phyloP scores from a whole-genome alignment of 2,329 filamentous ascomycete genomes.

The Passalora sequoiae region DNA sequence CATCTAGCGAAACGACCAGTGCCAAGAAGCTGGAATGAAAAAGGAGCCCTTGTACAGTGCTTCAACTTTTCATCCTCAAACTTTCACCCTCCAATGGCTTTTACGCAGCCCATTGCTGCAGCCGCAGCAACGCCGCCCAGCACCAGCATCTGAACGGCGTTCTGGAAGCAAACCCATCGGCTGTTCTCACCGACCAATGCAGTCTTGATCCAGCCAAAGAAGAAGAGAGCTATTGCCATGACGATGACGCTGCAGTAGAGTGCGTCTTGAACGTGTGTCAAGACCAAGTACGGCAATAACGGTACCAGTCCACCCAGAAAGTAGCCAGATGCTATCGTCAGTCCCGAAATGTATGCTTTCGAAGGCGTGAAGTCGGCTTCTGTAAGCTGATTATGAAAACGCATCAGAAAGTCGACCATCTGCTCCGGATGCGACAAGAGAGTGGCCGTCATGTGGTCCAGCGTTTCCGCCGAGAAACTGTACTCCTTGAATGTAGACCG shows the following conservation, averaged over 20 bases:
- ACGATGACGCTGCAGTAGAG: slow-evolving; percentile 57
- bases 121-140: slow-evolving; percentile 62
- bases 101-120: slow-evolving; percentile 60
- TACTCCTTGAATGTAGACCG: slow-evolving; percentile 40
- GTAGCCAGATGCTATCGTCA: slow-evolving; percentile 64
- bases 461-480: slow-evolving; percentile 34
- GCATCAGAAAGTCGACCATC: slow-evolving; percentile 45
- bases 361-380: slow-evolving; percentile 39
- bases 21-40: slow-evolving; percentile 14
- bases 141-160: slow-evolving; percentile 59
- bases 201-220: slow-evolving; percentile 63
- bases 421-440: slow-evolving; percentile 25
- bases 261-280: slow-evolving; percentile 41
- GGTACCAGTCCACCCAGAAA: slow-evolving; percentile 67
- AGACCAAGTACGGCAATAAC: slow-evolving; percentile 63
- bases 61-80: too few species aligned
- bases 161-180: slow-evolving; percentile 50
- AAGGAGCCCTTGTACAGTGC: not conserved
- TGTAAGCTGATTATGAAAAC: slow-evolving; percentile 45
- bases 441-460: slow-evolving; percentile 20
- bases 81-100: slow-evolving; percentile 43
- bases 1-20: not conserved
- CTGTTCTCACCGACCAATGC: slow-evolving; percentile 44
- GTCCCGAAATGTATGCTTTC: slow-evolving; percentile 50
- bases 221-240: slow-evolving; percentile 56